These are phyloP conservation scores for Rhynchospora pubera DNA, from an alignment of 176 grass and related monocot species.

Conservation along the genomic window DNA sequence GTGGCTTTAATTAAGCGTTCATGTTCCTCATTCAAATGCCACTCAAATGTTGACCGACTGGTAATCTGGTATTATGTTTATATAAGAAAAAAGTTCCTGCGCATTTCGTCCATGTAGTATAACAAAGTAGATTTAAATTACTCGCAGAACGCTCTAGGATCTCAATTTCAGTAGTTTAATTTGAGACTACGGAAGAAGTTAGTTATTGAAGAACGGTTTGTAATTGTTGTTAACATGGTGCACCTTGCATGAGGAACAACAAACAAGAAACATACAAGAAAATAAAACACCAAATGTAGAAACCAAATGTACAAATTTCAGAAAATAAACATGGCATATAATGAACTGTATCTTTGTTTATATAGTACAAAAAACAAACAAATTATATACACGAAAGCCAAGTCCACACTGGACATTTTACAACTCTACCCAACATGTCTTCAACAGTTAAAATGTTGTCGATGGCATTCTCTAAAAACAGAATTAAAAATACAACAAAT, in stretches of 20 bases:
- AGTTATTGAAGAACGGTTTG: not conserved
- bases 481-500: not conserved
- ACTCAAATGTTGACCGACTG: not conserved
- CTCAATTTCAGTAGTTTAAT: not conserved
- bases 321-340: slow-evolving; percentile 3
- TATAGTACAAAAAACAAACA: slow-evolving; percentile 8
- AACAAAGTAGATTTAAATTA: not conserved
- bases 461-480: slow-evolving; percentile 13
- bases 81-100: not conserved
- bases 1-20: not conserved
- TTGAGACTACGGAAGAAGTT: not conserved
- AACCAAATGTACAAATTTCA: not conserved
- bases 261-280: not conserved
- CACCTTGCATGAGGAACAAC: not conserved
- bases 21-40: not conserved
- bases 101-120: not conserved
- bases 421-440: slow-evolving; percentile 14
- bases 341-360: not conserved
- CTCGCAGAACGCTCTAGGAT: not conserved
- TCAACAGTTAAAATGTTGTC: slow-evolving; percentile 25
- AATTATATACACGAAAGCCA: slow-evolving; percentile 17
- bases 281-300: not conserved
- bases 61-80: not conserved
- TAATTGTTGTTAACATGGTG: not conserved
- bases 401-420: not conserved